Evolutionary conservation across 2,329 filamentous ascomycete genomes (phyloP), one percentile per base, ranked within the genome.

Genomic region (Akanthomyces dipterigenus): DNA sequence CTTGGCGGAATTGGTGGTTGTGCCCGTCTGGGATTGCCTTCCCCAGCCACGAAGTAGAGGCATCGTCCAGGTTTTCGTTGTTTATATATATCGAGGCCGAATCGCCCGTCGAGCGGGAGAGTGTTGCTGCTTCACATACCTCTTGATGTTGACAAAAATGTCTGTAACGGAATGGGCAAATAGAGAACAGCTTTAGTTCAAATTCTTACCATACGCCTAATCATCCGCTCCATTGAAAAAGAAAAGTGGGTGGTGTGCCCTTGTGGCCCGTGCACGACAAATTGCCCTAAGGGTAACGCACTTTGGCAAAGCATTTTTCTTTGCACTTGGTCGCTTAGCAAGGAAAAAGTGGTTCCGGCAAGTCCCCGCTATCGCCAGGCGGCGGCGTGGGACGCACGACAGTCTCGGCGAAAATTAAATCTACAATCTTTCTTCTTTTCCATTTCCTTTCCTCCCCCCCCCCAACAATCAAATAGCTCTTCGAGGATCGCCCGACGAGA

Each of bases 401-500:
- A 34, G 53, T 50, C 40, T 7, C 18, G 18, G 42, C 42, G n/a
- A 61, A 61, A 61, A 61, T 51, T 49, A 40, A 61, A 38, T 34
- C 43, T 65, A 63, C 67, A 66, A 66, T 63, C 65, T 65, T 63
- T 58, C 67, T 66, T 43, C 31, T 62, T 62, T 62, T 61, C 63
- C 50, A 63, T 61, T 57, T 66, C 49, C 58, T 65, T 68, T 68
- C 66, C 63, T 16, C 16, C 26, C 38, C 28, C 20, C 70, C 67
- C 71, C 68, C 68, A 67, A 70, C 74, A 70, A 74, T 68, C 69
- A 68, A 72, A 66, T 70, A 63, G 76, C 82, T 85, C 83, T 86
- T 86, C 84, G 84, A 86, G 84, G 84, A 86, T 86, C 82, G 82
- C 78, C 81, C 82, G 83, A 82, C 83, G 81, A 78, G 76, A 78